Evolutionary conservation across 192 early-diverging fungal species (phyloP).

Genomic region (Thoreauomyces humboldtii): DNA sequence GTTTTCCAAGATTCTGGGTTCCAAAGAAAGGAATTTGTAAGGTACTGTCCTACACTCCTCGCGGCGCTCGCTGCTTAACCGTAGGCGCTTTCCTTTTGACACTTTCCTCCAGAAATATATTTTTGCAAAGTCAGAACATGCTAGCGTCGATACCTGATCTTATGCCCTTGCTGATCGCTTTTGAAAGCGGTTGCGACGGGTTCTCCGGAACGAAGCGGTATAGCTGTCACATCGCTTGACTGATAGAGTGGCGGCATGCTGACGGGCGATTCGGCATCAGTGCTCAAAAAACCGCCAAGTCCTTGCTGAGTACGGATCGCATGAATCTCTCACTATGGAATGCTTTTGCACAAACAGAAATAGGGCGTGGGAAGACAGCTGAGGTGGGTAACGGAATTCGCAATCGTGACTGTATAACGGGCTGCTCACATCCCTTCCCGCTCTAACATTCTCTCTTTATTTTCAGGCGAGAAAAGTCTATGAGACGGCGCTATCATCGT

Average conservation of each 20-base stretch:
- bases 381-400: constrained; percentile 21
- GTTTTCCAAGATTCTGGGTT: constrained; percentile 1
- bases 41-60: too few relatives aligned
- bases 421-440: too few relatives aligned
- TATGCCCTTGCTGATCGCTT: constrained; percentile 14
- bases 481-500: constrained; percentile 34
- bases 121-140: constrained; percentile 4
- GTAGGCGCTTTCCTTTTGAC: too few relatives aligned
- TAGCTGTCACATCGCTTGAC: too few relatives aligned
- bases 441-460: too few relatives aligned
- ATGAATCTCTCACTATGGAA: constrained; percentile 44
- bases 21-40: constrained; percentile 19
- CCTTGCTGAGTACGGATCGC: constrained; percentile 35
- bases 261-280: too few relatives aligned
- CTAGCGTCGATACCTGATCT: background rate
- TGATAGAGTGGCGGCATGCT: too few relatives aligned
- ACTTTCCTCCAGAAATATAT: constrained; percentile 28
- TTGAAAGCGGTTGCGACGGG: too few relatives aligned
- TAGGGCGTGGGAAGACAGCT: constrained; percentile 22
- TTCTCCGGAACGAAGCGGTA: too few relatives aligned
- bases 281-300: constrained; percentile 37
- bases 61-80: too few relatives aligned
- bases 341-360: constrained; percentile 36
- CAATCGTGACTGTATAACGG: too few relatives aligned
- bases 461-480: constrained; percentile 44